Percentiles rank a stretch among this genome's conserved stretches.
phyloP scores from a whole-genome alignment of 345 rosid species.

The Orychophragmus violaceus region DNA sequence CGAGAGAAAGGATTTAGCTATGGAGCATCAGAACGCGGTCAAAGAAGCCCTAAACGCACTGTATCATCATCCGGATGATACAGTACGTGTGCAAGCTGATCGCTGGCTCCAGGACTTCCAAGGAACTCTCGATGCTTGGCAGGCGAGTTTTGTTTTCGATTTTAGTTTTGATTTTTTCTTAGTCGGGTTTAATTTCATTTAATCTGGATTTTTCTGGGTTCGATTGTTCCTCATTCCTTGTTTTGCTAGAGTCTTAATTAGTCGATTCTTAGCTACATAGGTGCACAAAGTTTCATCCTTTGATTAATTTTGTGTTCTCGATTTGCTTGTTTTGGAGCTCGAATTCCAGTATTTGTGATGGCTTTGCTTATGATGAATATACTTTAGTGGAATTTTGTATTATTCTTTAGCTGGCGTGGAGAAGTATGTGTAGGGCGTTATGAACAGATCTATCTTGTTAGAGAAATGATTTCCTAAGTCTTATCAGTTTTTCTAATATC shows the following conservation, averaged over 20 bases:
- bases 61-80: conserved; percentile 97
- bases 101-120: conserved; percentile 89
- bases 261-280: background rate
- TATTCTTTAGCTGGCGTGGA: background rate
- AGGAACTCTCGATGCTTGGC: conserved; percentile 98
- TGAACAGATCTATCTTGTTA: conserved; percentile 17
- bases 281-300: conserved; percentile 4
- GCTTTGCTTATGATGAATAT: background rate
- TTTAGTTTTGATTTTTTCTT: background rate
- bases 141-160: conserved; percentile 37
- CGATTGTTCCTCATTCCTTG: conserved; percentile 12
- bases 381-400: background rate
- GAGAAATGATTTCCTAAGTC: background rate
- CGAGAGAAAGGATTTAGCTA: conserved; percentile 4
- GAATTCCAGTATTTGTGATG: background rate
- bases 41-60: conserved; percentile 96
- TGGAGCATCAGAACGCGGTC: conserved; percentile 90
- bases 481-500: background rate
- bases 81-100: conserved; percentile 83
- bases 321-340: conserved; percentile 5
- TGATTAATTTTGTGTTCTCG: background rate
- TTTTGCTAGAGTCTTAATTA: background rate
- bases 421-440: background rate
- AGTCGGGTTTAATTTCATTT: conserved; percentile 3
- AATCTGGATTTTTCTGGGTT: background rate